Base-by-base conservation (phyloP, 345 rosid genomes). In the Acer yangbiense region DNA sequence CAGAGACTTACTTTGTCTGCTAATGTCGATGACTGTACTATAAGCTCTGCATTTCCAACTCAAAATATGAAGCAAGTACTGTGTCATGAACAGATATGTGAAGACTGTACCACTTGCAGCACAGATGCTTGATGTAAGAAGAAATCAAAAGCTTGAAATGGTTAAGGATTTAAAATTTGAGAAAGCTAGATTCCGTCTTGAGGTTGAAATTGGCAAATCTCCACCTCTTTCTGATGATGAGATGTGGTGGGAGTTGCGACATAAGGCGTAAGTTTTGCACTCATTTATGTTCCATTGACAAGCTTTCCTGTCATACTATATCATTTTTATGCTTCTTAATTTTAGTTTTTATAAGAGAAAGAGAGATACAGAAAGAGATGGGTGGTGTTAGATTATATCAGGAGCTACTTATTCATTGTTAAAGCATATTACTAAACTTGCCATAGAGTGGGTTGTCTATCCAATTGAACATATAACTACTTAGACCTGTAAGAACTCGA, bases 101-200 rank as follows among this genome's bases (percentile, higher is more conserved):
- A 91, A 91, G 88, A 91, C 89, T 65, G 98, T 95, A 72, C 98
- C 99, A 64, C 96, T 95, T 88, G 98, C 97, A 68, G 98, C 97
- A 4, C 86, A 87, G 86, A 17, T 89, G 76, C 89, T 95, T 69
- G 98, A 95, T 79, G 98, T 95, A 77, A 92, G 93, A 83, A 87
- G 88, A 76, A 72, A 54, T 71, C 98, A 95, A 83, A 95, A 95
- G 85, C 92, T 91, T 75, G 92, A 93, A 82, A 95, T 95, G 90
- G 91, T 90, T 11, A 92, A 89, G 85, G 93, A 90, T 79, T 72
- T 95, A 54, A 92, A 90, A 16, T 72, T 84, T 72, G 97, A 93
- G 71, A 89, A 80, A 79, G 96, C 95, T 39, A 92, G 98, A 81
- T 92, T 68, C 73, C 88, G 83, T 68, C 83, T 95, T 79, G 99